phyloP scores from a whole-genome alignment of 768 basidiomycete genomes.

The Boletus sp. region DNA sequence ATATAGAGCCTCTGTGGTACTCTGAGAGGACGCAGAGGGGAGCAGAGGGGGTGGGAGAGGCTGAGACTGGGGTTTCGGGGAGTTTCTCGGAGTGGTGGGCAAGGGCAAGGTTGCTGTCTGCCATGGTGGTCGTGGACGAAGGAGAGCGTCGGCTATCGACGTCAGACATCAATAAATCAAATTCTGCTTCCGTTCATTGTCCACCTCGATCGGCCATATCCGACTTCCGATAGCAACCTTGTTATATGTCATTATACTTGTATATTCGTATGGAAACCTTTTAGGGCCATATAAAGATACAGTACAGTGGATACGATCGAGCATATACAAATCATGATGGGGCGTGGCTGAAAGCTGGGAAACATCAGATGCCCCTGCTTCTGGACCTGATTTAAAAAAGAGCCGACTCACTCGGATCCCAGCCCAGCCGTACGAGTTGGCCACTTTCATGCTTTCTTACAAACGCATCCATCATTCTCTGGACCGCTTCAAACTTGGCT shows the following conservation, averaged over 20 bases:
- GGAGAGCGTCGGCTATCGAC: conserved; percentile 11
- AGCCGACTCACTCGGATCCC: conserved; percentile 24
- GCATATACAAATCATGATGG: conserved; percentile 3
- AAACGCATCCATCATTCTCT: conserved; percentile 22
- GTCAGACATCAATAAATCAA: conserved; percentile 2
- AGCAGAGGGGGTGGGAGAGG: neutral
- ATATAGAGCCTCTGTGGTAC: conserved; percentile 66
- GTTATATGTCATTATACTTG: conserved; percentile 17
- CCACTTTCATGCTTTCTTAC: conserved; percentile 21
- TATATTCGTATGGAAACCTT: neutral
- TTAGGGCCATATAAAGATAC: conserved; percentile 9
- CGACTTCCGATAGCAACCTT: conserved; percentile 20
- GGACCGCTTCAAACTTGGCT: conserved; percentile 13
- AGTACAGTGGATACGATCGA: conserved; percentile 6
- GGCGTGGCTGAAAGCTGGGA: conserved; percentile 1
- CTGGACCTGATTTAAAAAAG: neutral
- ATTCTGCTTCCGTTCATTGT: conserved; percentile 20
- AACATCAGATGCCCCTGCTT: neutral
- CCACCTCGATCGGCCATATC: conserved; percentile 18
- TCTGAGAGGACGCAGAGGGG: conserved; percentile 37
- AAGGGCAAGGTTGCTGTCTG: conserved; percentile 7
- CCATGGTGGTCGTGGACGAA: conserved; percentile 16
- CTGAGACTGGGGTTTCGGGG: neutral
- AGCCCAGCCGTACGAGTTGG: conserved; percentile 23
- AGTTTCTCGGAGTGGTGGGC: conserved; percentile 3